Percentiles rank a stretch among this genome's conserved stretches.
Conservation (phyloP, 1,284 basidiomycete genomes). For the Ganoderma leucocontextum region DNA sequence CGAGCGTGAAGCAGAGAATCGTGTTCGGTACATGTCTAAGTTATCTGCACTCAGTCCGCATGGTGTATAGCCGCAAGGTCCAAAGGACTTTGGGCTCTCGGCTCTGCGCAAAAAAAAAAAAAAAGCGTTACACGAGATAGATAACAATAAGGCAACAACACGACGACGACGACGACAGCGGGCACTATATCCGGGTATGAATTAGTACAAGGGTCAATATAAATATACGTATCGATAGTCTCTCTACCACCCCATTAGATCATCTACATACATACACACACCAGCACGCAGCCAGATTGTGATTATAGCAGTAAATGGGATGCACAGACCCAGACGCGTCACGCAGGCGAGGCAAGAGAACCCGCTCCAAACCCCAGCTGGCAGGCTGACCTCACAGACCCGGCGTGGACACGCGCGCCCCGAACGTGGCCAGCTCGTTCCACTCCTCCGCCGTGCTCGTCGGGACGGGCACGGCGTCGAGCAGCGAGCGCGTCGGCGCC, state of each 20-base stretch:
- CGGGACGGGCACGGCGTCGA: neutral
- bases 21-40: too few species aligned
- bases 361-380: neutral
- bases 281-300: neutral
- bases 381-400: neutral
- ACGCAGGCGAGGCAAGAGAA: neutral
- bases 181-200: neutral
- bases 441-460: conserved; percentile 10
- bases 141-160: neutral
- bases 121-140: too few species aligned
- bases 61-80: too few species aligned
- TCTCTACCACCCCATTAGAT: neutral
- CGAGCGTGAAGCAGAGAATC: too few species aligned
- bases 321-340: too few species aligned
- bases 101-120: too few species aligned
- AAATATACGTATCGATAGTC: neutral
- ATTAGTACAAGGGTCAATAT: neutral
- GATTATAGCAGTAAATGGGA: too few species aligned
- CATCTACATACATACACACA: neutral
- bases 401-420: neutral
- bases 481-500: neutral
- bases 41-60: too few species aligned
- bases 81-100: too few species aligned
- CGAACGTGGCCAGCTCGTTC: conserved; percentile 8
- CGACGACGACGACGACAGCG: neutral